Conservation (phyloP, 441 rosid genomes). For the Gossypium davidsonii region DNA sequence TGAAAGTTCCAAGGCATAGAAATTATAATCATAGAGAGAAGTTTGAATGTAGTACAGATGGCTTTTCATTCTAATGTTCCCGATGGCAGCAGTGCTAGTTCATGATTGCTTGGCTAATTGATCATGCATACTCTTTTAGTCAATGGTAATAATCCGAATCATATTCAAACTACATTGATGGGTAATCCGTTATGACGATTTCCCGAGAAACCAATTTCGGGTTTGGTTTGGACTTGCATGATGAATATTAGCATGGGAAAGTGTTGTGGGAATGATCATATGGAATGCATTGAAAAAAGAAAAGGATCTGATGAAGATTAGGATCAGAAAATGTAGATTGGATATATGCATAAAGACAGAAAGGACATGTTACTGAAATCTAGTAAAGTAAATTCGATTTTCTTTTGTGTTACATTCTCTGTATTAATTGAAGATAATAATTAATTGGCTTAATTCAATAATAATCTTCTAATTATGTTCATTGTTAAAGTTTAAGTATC, state of each 20-base stretch:
- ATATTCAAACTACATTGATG: too few species aligned
- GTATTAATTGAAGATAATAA: too few species aligned
- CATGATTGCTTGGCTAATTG: background rate
- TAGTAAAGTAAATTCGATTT: too few species aligned
- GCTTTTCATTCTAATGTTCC: background rate
- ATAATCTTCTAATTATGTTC: too few species aligned
- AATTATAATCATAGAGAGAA: background rate
- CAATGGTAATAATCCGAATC: background rate
- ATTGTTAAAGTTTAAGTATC: too few species aligned
- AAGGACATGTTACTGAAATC: too few species aligned
- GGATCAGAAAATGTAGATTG: too few species aligned
- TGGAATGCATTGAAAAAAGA: background rate
- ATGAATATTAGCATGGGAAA: background rate
- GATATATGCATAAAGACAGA: too few species aligned
- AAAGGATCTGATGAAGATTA: too few species aligned
- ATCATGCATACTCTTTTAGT: background rate
- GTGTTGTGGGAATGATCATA: background rate
- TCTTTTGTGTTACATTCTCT: too few species aligned
- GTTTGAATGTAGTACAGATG: background rate
- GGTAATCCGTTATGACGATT: background rate
- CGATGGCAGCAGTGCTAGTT: background rate
- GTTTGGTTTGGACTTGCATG: slow-evolving; percentile 3
- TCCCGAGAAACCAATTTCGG: background rate
- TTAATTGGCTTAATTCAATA: too few species aligned
- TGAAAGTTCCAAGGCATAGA: background rate